A percentile compares a stretch with the other conserved stretches of the same genome.
Evolutionary conservation across 768 basidiomycete genomes (phyloP).

Genomic region (Pleurotus tuber-regium): DNA sequence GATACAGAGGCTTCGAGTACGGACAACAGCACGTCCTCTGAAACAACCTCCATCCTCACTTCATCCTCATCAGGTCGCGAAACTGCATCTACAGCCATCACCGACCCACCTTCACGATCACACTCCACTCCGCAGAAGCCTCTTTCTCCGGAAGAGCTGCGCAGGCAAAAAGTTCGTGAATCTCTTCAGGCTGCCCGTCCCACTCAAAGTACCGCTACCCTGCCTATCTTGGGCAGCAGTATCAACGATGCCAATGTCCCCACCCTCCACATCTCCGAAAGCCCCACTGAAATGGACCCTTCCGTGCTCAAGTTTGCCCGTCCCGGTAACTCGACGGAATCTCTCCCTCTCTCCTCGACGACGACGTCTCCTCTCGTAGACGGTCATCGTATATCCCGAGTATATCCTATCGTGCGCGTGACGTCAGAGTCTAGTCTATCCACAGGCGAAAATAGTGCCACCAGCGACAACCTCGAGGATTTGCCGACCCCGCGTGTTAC

Average conservation of each 20-base stretch:
- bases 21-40: conserved; percentile 38
- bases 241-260: conserved; percentile 12
- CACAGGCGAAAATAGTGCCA: conserved; percentile 3
- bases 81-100: conserved; percentile 44
- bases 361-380: conserved; percentile 12
- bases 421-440: background rate
- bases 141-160: conserved; percentile 20
- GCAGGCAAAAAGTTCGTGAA: conserved; percentile 16
- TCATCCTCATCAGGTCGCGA: conserved; percentile 33
- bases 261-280: conserved; percentile 31
- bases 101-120: conserved; percentile 42
- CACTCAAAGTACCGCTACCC: conserved; percentile 34
- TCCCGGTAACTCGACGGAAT: conserved; percentile 76
- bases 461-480: conserved; percentile 16
- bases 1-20: conserved; percentile 26
- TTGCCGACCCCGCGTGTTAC: conserved; percentile 22
- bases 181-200: conserved; percentile 17
- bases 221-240: conserved; percentile 25
- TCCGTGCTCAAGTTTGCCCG: conserved; percentile 76
- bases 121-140: conserved; percentile 24
- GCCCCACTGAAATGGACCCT: conserved; percentile 61
- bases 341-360: conserved; percentile 37
- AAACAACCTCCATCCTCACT: conserved; percentile 44
- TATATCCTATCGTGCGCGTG: conserved; percentile 5
- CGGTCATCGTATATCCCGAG: conserved; percentile 7